phyloP scores from a whole-genome alignment of 495 filamentous ascomycete species.

The Melanomma pulvis-pyrius region DNA sequence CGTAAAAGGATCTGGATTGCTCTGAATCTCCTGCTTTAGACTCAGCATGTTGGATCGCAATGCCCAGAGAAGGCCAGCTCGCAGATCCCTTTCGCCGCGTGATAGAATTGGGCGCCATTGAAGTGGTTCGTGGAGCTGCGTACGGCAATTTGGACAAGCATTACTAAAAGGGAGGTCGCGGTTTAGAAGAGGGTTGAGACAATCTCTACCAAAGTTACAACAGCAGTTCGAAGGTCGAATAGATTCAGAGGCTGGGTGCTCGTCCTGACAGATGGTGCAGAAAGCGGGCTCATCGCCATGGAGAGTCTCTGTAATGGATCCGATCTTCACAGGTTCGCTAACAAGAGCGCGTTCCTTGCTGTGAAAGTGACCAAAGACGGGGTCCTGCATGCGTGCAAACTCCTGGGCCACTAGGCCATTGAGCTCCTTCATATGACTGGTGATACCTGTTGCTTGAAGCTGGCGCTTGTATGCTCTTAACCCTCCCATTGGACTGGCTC shows the following conservation, averaged over 20 bases:
- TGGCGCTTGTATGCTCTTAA: background rate
- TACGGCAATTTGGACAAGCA: constrained; percentile 9
- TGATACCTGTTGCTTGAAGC: background rate
- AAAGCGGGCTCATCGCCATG: background rate
- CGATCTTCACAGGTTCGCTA: background rate
- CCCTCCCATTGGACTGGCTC: background rate
- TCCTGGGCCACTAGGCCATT: background rate
- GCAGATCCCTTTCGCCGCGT: background rate
- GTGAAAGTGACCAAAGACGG: constrained; percentile 1
- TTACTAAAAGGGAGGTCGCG: constrained; percentile 7
- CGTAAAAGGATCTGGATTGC: background rate
- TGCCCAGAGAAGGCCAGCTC: background rate
- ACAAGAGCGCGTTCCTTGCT: constrained; percentile 2
- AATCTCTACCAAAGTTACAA: background rate
- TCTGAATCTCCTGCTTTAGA: constrained; percentile 1
- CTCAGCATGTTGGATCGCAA: constrained; percentile 1
- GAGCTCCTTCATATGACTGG: background rate
- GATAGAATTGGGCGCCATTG: background rate
- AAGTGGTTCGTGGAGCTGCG: constrained; percentile 4
- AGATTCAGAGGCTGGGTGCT: background rate
- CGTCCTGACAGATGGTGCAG: constrained; percentile 5
- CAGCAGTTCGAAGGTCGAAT: background rate
- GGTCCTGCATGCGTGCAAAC: constrained; percentile 7
- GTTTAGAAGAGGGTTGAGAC: background rate
- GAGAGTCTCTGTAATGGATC: background rate